These are phyloP conservation scores for Saturnispora besseyi DNA, from an alignment of 805 yeast species.

Conservation along the genomic window DNA sequence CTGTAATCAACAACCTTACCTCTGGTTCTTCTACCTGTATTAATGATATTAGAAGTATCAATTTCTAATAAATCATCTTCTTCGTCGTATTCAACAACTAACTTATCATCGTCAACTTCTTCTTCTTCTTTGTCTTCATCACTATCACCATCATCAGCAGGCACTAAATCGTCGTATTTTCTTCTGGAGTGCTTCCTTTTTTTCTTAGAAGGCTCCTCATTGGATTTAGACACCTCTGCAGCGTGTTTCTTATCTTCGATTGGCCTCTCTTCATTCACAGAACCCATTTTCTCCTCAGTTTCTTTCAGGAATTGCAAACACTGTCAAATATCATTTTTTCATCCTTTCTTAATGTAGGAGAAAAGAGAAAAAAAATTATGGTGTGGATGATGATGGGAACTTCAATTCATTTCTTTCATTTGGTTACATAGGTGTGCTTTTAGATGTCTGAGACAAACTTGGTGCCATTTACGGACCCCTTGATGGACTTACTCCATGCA, in stretches of 20 bases:
- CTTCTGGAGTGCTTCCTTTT: slow-evolving; percentile 19
- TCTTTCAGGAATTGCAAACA: too few species aligned
- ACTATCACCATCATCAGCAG: slow-evolving; percentile 17
- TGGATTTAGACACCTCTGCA: not conserved
- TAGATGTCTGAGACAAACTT: slow-evolving; percentile 5
- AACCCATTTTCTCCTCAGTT: not conserved
- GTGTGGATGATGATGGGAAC: not conserved
- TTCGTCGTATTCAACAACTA: slow-evolving; percentile 54
- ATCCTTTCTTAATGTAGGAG: not conserved
- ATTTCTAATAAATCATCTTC: slow-evolving; percentile 77
- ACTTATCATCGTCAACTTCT: slow-evolving; percentile 42
- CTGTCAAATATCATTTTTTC: not conserved
- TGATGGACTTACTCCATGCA: slow-evolving; percentile 39
- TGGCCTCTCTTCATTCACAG: not conserved
- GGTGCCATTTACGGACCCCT: slow-evolving; percentile 37
- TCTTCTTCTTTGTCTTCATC: slow-evolving; percentile 32
- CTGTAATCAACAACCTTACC: slow-evolving; percentile 81
- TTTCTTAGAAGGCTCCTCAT: slow-evolving; percentile 6
- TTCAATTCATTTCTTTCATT: not conserved
- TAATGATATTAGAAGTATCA: slow-evolving; percentile 73
- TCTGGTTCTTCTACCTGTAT: slow-evolving; percentile 82
- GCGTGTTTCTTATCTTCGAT: not conserved
- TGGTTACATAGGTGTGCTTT: too few species aligned
- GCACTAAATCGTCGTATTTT: slow-evolving; percentile 17
- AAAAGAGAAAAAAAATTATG: not conserved